Base-by-base conservation (phyloP, 2,329 filamentous ascomycete species). In the Plectosphaerella cucumerina region DNA sequence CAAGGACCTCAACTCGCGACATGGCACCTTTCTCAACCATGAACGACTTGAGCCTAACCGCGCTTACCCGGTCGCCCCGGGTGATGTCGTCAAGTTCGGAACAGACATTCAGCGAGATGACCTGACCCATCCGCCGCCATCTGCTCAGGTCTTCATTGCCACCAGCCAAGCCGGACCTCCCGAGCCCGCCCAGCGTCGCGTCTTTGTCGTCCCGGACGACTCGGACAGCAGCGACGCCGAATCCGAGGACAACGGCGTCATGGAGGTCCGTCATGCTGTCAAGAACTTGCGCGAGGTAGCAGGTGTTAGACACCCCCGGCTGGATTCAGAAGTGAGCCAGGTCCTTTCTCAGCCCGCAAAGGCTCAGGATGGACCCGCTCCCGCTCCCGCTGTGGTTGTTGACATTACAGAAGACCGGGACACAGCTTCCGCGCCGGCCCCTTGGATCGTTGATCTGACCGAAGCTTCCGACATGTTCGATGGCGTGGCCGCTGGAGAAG, bases 21-120 rank as follows among this genome's bases (percentile, higher is more conserved):
- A 83, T 52, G 80, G 80, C 1, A 81, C 79, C 1, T 78, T 66
- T 37, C 56, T 74, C 41, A 79, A 76, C 50, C 57, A 65, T 2
- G 45, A 47, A 6, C 55, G 52, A 18, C 52, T 72, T 10, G 34
- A 44, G 22, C 41, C 44, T 17, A 48, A 59, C 9, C 48, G 56
- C 15, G 26, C 48, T 1, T 54, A 58, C 5, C 48, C 50, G 5
- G 23, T 73, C 0, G 12, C 26, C 3, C 53, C 53, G 2, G 67
- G 65, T 17, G 70, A 73, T 33, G 52, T 51, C 4, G 45, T 73
- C 10, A 64, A 59, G 17, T 71, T 73, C 43, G 70, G 70, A 8
- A 58, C 66, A 17, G 42, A 59, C 12, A 68, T 73, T 26, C 64
- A 70, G 22, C 47, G 47, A 26, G 47, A 48, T 18, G 17, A 42